A percentile compares a stretch with the other conserved stretches of the same genome.
These are phyloP conservation scores for Diaporthe sp. DNA, from an alignment of 2,329 filamentous ascomycete genomes.

Conservation along the genomic window DNA sequence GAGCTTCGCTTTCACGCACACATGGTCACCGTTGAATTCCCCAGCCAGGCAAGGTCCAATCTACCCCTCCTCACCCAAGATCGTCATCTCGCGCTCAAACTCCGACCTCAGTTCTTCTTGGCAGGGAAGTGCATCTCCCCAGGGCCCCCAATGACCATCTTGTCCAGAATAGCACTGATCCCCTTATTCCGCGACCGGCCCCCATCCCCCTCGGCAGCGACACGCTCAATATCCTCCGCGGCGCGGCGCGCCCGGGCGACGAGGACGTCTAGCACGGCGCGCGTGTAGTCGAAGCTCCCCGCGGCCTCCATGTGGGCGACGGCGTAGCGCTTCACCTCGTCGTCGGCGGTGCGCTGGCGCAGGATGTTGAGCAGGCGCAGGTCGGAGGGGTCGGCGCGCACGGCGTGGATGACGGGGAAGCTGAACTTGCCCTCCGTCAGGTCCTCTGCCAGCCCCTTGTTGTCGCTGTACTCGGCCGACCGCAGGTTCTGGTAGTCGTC, in stretches of 20 bases:
- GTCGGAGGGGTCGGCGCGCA: conserved; percentile 80
- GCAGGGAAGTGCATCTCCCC: conserved; percentile 38
- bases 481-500: conserved; percentile 95
- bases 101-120: conserved; percentile 20
- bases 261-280: conserved; percentile 74
- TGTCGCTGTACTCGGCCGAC: conserved; percentile 79
- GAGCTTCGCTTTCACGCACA: neutral
- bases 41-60: neutral
- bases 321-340: conserved; percentile 92
- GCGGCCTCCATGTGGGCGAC: conserved; percentile 91
- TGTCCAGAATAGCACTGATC: conserved; percentile 77
- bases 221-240: conserved; percentile 74
- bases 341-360: conserved; percentile 87
- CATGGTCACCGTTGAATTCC: neutral
- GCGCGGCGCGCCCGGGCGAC: conserved; percentile 73
- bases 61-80: too few relatives aligned
- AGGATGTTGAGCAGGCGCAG: conserved; percentile 91
- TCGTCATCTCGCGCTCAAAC: too few relatives aligned
- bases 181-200: conserved; percentile 57
- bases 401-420: conserved; percentile 94
- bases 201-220: conserved; percentile 53
- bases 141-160: conserved; percentile 61
- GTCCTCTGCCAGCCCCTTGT: conserved; percentile 96
- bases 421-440: conserved; percentile 97
- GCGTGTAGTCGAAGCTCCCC: conserved; percentile 90